A percentile compares a stretch with the other conserved stretches of the same genome.
Evolutionary conservation across 176 grass and related monocot species (phyloP).

Genomic region (Microstegium vimineum): DNA sequence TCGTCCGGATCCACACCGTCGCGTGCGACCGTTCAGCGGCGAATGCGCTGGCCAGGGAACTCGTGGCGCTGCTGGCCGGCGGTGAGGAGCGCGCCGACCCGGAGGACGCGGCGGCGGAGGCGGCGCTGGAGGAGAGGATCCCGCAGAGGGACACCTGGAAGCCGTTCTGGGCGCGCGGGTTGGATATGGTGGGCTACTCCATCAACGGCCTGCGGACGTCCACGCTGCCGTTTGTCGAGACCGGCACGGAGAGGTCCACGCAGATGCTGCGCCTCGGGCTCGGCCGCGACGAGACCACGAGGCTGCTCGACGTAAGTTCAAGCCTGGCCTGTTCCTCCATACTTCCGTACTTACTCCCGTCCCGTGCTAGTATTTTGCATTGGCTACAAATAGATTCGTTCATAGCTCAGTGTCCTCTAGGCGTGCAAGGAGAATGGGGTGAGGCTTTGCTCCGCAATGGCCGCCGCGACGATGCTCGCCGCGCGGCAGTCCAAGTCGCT

Average conservation of each 20-base stretch:
- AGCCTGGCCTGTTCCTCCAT: background rate
- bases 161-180: slow-evolving; percentile 84
- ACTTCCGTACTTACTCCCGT: background rate
- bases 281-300: slow-evolving; percentile 49
- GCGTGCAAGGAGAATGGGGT: slow-evolving; percentile 76
- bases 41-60: slow-evolving; percentile 42
- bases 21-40: slow-evolving; percentile 65
- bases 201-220: slow-evolving; percentile 79
- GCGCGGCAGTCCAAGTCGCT: slow-evolving; percentile 52
- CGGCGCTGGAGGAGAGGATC: slow-evolving; percentile 64
- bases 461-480: slow-evolving; percentile 67
- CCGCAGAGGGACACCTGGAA: slow-evolving; percentile 68
- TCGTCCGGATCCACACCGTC: slow-evolving; percentile 69
- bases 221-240: slow-evolving; percentile 54
- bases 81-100: background rate
- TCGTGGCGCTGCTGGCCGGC: slow-evolving; percentile 39
- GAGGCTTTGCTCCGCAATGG: slow-evolving; percentile 61
- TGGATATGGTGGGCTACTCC: slow-evolving; percentile 85
- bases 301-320: slow-evolving; percentile 62
- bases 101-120: slow-evolving; percentile 31
- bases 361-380: background rate
- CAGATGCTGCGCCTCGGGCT: slow-evolving; percentile 53
- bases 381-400: background rate
- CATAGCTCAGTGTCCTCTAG: slow-evolving; percentile 31
- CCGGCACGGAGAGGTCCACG: slow-evolving; percentile 49